phyloP scores from a whole-genome alignment of 1,139 yeast species.

The Candida buenavistaensis region DNA sequence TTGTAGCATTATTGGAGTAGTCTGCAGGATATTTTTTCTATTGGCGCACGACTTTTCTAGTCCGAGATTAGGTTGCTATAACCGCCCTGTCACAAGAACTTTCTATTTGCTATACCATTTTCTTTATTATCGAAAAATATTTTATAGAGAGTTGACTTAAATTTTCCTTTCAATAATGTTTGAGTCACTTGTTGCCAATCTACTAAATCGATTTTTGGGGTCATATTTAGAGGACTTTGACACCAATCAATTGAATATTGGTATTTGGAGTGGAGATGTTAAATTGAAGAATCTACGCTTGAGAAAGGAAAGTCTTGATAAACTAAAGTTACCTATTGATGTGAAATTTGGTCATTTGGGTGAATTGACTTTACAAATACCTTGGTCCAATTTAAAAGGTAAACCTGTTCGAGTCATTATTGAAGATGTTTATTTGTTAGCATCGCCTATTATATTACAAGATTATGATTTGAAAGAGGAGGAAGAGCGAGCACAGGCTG shows the following conservation, averaged over 20 bases:
- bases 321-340: conserved; percentile 80
- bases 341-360: conserved; percentile 93
- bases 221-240: conserved; percentile 92
- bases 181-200: conserved; percentile 57
- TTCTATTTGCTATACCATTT: too few species aligned
- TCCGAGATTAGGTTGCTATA: too few species aligned
- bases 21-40: too few species aligned
- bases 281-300: conserved; percentile 74
- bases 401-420: conserved; percentile 91
- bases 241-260: conserved; percentile 89
- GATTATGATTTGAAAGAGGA: conserved; percentile 69
- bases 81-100: too few species aligned
- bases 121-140: too few species aligned
- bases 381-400: conserved; percentile 93
- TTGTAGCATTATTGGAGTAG: too few species aligned
- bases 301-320: conserved; percentile 82
- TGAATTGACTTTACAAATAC: conserved; percentile 84
- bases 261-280: conserved; percentile 98
- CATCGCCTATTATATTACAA: conserved; percentile 62
- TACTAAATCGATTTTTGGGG: conserved; percentile 56
- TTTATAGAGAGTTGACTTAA: neutral
- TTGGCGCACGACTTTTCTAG: too few species aligned
- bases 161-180: conserved; percentile 34
- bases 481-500: conserved; percentile 56
- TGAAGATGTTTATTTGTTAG: conserved; percentile 82